Evolutionary conservation across 129 eudicot genomes (phyloP).

Genomic region (Flaveria sonorensis): DNA sequence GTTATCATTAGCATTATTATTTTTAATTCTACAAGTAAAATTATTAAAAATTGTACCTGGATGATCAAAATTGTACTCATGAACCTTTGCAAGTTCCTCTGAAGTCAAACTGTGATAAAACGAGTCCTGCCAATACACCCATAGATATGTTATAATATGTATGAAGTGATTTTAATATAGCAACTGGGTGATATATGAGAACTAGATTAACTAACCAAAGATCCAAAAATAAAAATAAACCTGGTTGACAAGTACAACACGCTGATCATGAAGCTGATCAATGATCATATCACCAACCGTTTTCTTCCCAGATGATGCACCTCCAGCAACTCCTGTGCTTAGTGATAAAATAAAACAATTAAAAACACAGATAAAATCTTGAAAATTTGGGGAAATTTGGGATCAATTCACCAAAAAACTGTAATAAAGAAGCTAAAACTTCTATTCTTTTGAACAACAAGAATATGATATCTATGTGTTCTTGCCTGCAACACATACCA

Average conservation of each 20-base stretch:
- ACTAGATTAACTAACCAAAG: background rate
- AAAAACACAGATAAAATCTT: background rate
- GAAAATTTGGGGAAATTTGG: background rate
- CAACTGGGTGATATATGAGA: background rate
- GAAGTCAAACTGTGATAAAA: constrained; percentile 80
- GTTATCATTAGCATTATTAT: background rate
- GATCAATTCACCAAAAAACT: background rate
- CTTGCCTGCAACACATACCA: constrained; percentile 46
- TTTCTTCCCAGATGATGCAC: constrained; percentile 93
- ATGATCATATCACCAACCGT: constrained; percentile 87
- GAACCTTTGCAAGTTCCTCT: constrained; percentile 76
- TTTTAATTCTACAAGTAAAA: too few relatives aligned
- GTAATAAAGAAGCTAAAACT: too few relatives aligned
- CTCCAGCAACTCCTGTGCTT: constrained; percentile 84
- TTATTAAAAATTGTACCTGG: constrained; percentile 50
- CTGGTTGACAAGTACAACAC: constrained; percentile 94
- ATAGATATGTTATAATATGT: constrained; percentile 7
- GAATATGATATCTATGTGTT: background rate
- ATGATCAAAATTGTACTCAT: constrained; percentile 94
- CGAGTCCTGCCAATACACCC: constrained; percentile 74
- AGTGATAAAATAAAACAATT: background rate
- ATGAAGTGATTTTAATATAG: background rate
- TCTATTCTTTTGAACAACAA: background rate
- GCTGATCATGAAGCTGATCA: constrained; percentile 95
- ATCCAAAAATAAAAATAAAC: constrained; percentile 18